Evolutionary conservation across 192 early-diverging fungal species (phyloP).

Genomic region (Backusella parvicylindrica): DNA sequence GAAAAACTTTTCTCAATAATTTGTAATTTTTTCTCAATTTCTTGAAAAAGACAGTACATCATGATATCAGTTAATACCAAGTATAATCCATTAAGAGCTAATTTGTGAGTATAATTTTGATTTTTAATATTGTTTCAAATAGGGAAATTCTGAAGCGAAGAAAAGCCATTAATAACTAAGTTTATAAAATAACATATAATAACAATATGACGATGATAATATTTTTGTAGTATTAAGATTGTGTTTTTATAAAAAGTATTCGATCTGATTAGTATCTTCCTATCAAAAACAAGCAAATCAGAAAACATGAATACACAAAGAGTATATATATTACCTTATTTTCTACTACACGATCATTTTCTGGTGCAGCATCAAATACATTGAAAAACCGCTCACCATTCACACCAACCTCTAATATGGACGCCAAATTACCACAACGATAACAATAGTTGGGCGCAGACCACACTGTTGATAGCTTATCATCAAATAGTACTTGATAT

Average conservation of each 20-base stretch:
- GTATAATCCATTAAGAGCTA: no score
- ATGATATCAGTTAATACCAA: no score
- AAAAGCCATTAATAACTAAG: no score
- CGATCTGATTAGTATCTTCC: not conserved
- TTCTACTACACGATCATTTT: slow-evolving; percentile 52
- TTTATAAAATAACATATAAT: no score
- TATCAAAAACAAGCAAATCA: not conserved
- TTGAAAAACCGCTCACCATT: slow-evolving; percentile 80
- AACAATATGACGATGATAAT: no score
- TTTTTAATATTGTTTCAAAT: no score
- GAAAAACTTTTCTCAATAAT: no score
- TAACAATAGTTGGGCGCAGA: slow-evolving; percentile 87
- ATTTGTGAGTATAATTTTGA: no score
- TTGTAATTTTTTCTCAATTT: no score
- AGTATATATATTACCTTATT: not conserved
- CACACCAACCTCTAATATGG: slow-evolving; percentile 74
- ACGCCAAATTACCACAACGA: slow-evolving; percentile 82
- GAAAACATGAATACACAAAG: not conserved
- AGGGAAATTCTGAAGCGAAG: no score
- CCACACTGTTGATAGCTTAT: slow-evolving; percentile 85
- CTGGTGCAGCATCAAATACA: slow-evolving; percentile 85
- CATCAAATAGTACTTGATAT: slow-evolving; percentile 79
- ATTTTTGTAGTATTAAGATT: not conserved
- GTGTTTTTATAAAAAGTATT: not conserved
- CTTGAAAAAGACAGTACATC: no score